Evolutionary conservation across 2,329 filamentous ascomycete species (phyloP).

Genomic region (Hypoxylon rubiginosum): DNA sequence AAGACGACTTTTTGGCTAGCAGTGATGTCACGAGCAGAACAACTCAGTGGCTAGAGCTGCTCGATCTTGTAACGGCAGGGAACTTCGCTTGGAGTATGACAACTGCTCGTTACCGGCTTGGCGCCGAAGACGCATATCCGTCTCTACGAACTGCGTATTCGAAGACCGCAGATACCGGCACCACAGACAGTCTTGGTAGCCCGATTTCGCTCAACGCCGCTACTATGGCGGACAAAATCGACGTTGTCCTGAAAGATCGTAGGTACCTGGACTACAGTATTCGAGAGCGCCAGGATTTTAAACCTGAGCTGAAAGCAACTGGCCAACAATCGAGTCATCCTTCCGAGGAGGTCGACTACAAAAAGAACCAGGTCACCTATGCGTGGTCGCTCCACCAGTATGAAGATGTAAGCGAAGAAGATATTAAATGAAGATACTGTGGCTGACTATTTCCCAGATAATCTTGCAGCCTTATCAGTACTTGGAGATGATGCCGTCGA

Average conservation of each 20-base stretch:
- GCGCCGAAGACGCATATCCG: conserved; percentile 1
- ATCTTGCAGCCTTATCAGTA: conserved; percentile 1
- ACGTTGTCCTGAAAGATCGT: conserved; percentile 2
- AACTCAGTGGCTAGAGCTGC: conserved; percentile 1
- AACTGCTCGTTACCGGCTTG: conserved; percentile 1
- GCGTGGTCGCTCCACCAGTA: conserved; percentile 1
- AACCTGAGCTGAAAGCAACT: background rate
- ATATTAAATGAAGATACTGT: background rate
- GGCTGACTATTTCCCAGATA: background rate
- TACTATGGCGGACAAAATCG: background rate
- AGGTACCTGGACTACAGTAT: background rate
- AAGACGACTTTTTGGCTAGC: conserved; percentile 1
- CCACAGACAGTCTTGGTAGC: background rate
- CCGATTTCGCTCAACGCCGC: background rate
- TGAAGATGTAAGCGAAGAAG: background rate
- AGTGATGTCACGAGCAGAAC: background rate
- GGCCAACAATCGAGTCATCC: background rate
- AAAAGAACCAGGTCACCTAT: conserved; percentile 1
- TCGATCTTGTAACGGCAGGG: background rate
- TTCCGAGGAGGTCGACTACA: background rate
- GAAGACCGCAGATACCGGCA: background rate
- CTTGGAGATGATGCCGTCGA: conserved; percentile 1
- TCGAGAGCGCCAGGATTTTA: background rate
- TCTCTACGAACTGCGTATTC: background rate
- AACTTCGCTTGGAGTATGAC: conserved; percentile 6